Percentiles rank a stretch among this genome's conserved stretches.
These are phyloP conservation scores for Jimgerdemannia flammicorona DNA, from an alignment of 192 early-diverging fungal genomes.

Conservation along the genomic window DNA sequence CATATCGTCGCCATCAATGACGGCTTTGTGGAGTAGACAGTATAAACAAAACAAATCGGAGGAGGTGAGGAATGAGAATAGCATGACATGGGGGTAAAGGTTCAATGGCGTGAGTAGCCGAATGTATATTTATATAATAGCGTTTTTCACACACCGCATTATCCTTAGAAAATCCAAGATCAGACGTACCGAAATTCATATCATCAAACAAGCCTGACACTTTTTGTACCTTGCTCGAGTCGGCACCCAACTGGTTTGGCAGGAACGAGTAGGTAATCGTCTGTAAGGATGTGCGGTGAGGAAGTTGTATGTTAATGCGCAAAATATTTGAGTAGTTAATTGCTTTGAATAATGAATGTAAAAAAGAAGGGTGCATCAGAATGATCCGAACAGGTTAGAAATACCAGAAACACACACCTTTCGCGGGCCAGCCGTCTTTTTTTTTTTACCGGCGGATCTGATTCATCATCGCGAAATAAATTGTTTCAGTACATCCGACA, in stretches of 20 bases:
- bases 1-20: conserved; percentile 32
- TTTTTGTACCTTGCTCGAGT: conserved; percentile 36
- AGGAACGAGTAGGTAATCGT: conserved; percentile 9
- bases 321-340: too few relatives aligned
- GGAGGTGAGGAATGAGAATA: too few relatives aligned
- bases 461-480: background rate
- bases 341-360: too few relatives aligned
- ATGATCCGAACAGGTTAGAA: too few relatives aligned
- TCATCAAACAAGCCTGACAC: conserved; percentile 57
- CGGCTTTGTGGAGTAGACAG: conserved; percentile 6
- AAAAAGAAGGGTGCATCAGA: too few relatives aligned
- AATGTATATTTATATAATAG: too few relatives aligned
- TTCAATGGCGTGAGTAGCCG: too few relatives aligned
- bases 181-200: conserved; percentile 51
- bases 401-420: background rate
- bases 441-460: background rate
- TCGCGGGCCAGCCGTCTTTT: background rate
- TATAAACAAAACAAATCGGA: background rate
- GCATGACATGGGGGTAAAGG: too few relatives aligned
- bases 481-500: background rate
- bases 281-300: conserved; percentile 3
- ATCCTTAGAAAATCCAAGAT: background rate
- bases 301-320: too few relatives aligned
- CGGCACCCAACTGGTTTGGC: conserved; percentile 32
- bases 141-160: too few relatives aligned